Conservation (phyloP, 2,329 filamentous ascomycete species). For the Penicillium italicum region DNA sequence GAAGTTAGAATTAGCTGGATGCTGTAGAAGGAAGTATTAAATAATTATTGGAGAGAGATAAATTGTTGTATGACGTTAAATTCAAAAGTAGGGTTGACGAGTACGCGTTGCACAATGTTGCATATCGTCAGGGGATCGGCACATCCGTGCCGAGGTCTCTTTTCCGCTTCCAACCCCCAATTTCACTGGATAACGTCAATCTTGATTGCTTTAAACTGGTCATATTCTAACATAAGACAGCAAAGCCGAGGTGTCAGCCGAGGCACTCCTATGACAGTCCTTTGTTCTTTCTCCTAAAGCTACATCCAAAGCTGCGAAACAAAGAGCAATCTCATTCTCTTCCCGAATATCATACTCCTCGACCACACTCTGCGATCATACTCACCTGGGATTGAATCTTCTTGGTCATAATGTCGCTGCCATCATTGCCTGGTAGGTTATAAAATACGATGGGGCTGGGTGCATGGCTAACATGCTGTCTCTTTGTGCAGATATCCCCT, state of each 20-base stretch:
- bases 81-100: not conserved
- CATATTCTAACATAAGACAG: not conserved
- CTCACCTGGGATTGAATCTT: not conserved
- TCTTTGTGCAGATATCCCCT: slow-evolving; percentile 31
- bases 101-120: not conserved
- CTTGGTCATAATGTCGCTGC: not conserved
- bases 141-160: slow-evolving; percentile 8
- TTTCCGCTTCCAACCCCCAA: not conserved
- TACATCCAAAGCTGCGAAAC: not conserved
- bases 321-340: not conserved
- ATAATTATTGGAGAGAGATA: not conserved
- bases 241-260: not conserved
- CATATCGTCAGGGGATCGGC: slow-evolving; percentile 1
- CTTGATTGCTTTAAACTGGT: not conserved
- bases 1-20: not conserved
- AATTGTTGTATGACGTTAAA: not conserved
- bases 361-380: not conserved
- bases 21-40: not conserved
- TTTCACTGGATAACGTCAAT: no score
- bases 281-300: not conserved
- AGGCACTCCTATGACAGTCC: not conserved
- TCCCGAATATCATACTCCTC: not conserved
- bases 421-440: slow-evolving; percentile 1
- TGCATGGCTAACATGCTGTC: slow-evolving; percentile 3
- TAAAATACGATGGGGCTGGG: not conserved